A percentile compares a stretch with the other conserved stretches of the same genome.
phyloP scores from a whole-genome alignment of 345 rosid species.

The Hibiscus syriacus region DNA sequence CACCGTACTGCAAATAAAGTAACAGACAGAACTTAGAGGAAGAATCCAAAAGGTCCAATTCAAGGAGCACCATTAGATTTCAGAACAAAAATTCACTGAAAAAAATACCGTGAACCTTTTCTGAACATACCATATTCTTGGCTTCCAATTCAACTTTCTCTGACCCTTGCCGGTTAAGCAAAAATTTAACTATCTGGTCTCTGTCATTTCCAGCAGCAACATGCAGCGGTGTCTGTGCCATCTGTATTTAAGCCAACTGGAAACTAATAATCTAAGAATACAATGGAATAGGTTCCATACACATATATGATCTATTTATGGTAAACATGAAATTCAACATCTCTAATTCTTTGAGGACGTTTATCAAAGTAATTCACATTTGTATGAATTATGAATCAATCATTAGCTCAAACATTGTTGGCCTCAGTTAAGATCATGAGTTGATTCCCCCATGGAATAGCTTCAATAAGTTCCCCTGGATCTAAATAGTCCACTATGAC shows the following conservation, averaged over 20 bases:
- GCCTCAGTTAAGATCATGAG: not conserved
- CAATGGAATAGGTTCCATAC: not conserved
- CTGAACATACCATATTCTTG: constrained; percentile 53
- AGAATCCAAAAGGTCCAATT: not conserved
- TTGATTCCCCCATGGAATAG: not conserved
- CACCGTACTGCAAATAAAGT: constrained; percentile 76
- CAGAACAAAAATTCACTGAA: not conserved
- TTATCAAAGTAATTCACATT: not conserved
- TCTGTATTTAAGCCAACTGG: constrained; percentile 41
- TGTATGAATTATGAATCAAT: not conserved
- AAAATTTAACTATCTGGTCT: constrained; percentile 61
- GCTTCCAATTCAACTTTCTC: constrained; percentile 85
- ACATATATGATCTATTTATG: not conserved
- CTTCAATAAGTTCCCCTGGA: not conserved
- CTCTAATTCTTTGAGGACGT: not conserved
- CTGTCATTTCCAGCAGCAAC: constrained; percentile 78
- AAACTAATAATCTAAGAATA: not conserved
- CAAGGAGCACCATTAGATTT: not conserved
- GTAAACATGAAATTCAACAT: not conserved
- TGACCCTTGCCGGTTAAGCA: constrained; percentile 64
- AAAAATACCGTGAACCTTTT: too few species aligned
- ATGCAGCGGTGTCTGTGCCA: constrained; percentile 97
- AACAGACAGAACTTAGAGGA: constrained; percentile 7
- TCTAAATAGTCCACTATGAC: not conserved
- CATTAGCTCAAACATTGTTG: not conserved